Evolutionary conservation across 163 green algal species (phyloP), one percentile per base, ranked within the genome.

Genomic region (Scenedesmus sp.): DNA sequence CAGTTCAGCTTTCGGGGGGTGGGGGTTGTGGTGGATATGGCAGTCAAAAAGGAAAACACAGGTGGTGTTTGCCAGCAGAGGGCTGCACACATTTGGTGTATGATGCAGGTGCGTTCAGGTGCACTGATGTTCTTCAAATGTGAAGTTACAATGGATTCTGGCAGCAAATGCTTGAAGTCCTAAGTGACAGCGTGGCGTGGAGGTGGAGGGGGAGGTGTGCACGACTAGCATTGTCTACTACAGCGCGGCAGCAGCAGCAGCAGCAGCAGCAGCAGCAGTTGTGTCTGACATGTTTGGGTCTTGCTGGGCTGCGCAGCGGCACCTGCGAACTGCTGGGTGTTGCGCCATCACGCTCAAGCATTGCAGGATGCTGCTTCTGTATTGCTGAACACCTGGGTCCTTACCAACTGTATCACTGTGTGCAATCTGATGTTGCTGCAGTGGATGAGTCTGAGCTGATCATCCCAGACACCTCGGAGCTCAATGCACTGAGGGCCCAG

Each of bases 191-290:
- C 34, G 34, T 46, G 34, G 34, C 34, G 34, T 46, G 34, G 34
- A 46, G 34, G 34, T 46, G 34, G 34, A 46, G 34, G 34, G 34
- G 34, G 34, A 46, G 34, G 34, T 46, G 34, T 46, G 34, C 34
- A 46, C 34, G 34, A 0, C 34, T 46, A 46, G 34, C 34, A 46
- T 46, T 46, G 34, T 46, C 34, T 0, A 1, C 34, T 46, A 46
- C 34, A 46, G 81, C 16, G 66, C 16, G n/a, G n/a, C n/a, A n/a
- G n/a, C n/a, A n/a, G n/a, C n/a, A n/a, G n/a, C n/a, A 67, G 2
- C 6, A 86, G 59, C 81, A 23, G 77, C 81, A 86, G 81, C 81
- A 86, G 81, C 52, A 56, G 77, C 66, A n/a, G 15, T 76, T 76
- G 66, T 15, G 66, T n/a, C 66, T 76, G 66, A 76, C 15, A 15